phyloP scores from a whole-genome alignment of 768 basidiomycete species.

The Filobasidium wieringae region DNA sequence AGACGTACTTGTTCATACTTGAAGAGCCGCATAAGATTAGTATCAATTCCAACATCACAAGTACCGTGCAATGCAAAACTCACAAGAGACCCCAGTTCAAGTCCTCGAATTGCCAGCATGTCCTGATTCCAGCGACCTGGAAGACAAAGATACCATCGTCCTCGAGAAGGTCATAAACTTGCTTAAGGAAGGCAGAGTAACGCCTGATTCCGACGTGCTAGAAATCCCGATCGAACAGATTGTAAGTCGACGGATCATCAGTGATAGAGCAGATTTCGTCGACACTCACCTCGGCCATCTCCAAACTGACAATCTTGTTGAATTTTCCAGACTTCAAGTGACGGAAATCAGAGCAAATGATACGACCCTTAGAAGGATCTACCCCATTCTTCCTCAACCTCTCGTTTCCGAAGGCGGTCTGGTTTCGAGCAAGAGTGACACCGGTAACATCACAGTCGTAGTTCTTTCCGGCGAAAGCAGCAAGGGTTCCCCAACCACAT shows the following conservation, averaged over 20 bases:
- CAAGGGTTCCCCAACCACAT: constrained; percentile 90
- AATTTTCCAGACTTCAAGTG: constrained; percentile 67
- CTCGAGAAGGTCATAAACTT: constrained; percentile 84
- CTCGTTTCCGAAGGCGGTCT: constrained; percentile 82
- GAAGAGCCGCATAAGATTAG: not conserved
- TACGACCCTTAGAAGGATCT: constrained; percentile 61
- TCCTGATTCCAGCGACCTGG: constrained; percentile 94
- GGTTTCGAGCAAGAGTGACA: constrained; percentile 81
- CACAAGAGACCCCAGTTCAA: constrained; percentile 61
- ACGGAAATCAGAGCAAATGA: constrained; percentile 85
- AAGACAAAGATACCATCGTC: constrained; percentile 90
- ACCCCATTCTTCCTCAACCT: constrained; percentile 72
- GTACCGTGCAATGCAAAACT: constrained; percentile 6
- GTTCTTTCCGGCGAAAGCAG: constrained; percentile 91
- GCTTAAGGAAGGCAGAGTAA: constrained; percentile 73
- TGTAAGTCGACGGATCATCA: not conserved
- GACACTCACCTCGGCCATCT: constrained; percentile 81
- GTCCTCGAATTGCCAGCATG: constrained; percentile 97
- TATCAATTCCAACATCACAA: not conserved
- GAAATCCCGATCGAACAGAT: not conserved
- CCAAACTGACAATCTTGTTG: constrained; percentile 87
- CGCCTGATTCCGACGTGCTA: constrained; percentile 91
- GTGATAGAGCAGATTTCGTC: not conserved
- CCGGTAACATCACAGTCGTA: constrained; percentile 93
- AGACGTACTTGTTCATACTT: constrained; percentile 57